Evolutionary conservation across 1,284 basidiomycete species (phyloP).

Genomic region (Coniferiporia sulphurascens): DNA sequence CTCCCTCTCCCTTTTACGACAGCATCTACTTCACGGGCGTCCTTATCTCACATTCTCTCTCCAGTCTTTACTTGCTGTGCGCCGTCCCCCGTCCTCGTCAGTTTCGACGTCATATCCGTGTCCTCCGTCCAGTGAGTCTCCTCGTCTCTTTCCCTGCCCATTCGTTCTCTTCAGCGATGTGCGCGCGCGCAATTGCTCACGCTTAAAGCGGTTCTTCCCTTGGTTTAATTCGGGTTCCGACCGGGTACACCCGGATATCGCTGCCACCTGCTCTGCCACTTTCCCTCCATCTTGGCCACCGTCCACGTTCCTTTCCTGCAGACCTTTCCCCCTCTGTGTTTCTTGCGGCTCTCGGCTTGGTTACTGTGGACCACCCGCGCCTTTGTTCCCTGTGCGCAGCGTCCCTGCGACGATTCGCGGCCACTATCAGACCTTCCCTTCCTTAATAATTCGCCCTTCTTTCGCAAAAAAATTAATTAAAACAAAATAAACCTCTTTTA

Average conservation of each 20-base stretch:
- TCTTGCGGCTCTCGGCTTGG: conserved; percentile 8
- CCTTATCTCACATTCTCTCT: conserved; percentile 7
- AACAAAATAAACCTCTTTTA: background rate
- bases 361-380: conserved; percentile 1
- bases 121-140: conserved; percentile 3
- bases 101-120: background rate
- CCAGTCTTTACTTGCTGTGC: background rate
- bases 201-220: background rate
- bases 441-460: conserved; percentile 2
- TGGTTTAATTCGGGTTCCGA: conserved; percentile 1
- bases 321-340: background rate
- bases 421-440: conserved; percentile 7
- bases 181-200: background rate
- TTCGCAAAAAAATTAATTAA: background rate
- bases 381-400: background rate
- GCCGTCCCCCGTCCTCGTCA: background rate
- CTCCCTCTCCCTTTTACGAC: conserved; percentile 17
- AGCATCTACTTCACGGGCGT: background rate
- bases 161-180: background rate
- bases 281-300: conserved; percentile 8
- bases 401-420: background rate
- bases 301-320: conserved; percentile 6
- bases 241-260: background rate
- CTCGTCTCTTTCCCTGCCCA: background rate
- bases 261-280: background rate